Evolutionary conservation across 192 early-diverging fungal genomes (phyloP), one percentile per base, ranked within the genome.

Genomic region (Backusella tarrabulga): DNA sequence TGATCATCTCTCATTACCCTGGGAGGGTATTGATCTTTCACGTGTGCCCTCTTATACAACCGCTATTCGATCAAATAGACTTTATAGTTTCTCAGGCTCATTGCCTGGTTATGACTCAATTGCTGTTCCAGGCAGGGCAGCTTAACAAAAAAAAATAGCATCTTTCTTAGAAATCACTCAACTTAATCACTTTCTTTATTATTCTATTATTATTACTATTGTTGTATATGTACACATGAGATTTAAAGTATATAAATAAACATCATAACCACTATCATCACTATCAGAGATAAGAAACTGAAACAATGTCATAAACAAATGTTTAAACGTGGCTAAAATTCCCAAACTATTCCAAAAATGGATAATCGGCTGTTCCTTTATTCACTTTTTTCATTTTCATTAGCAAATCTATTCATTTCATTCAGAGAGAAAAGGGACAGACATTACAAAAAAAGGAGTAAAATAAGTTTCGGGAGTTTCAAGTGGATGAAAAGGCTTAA

Each of bases 41-140:
- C 76, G 80, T 32, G 80, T 82, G 7, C 80, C 80, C 1, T 82
- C 80, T 17, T 82, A 82, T 50, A 77, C 77, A 8, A 82, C 80
- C 26, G 80, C 80, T 23, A 67, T 77, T 36, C 67, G 73, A n/a
- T 69, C 74, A 54, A 77, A 74, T 60, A 73, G 73, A 9, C 35
- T 78, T 32, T 70, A 76, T 66, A 77, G 76, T 42, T 77, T 74
- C 63, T 70, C 72, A 8, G 72, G 73, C 19, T 67, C 72, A 6
- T 56, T 82, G 44, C 80, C 80, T 15, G 63, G 73, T 38, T 82
- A 82, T 26, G 80, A 82, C 2, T 77, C 80, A 1, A 34, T 81
- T 9, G 63, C 54, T 46, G 71, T 78, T 29, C 80, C 77, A 15
- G 77, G 80, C 14, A 68, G 69, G 44, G 70, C 26, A 35, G 34